phyloP scores from a whole-genome alignment of 495 filamentous ascomycete genomes.

The Penicillium pancosmium region DNA sequence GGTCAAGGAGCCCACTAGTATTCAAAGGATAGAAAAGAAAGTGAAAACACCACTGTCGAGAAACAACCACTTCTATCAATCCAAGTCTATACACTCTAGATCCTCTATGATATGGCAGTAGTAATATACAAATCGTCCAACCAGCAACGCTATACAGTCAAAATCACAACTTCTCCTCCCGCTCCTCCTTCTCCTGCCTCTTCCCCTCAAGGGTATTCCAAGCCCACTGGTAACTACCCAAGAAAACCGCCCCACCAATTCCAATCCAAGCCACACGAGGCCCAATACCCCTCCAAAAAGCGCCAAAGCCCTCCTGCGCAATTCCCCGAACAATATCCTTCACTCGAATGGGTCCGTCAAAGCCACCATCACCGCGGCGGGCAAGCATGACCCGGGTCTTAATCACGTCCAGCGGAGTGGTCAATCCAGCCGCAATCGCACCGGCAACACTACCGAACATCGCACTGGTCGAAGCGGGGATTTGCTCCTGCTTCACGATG shows the following conservation, averaged over 20 bases:
- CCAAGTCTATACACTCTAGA: slow-evolving; percentile 8
- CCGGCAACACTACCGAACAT: slow-evolving; percentile 84
- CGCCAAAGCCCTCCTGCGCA: slow-evolving; percentile 68
- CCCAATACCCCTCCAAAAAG: slow-evolving; percentile 87
- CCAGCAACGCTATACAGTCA: neutral
- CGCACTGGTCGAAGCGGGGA: slow-evolving; percentile 77
- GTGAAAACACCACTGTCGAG: no score
- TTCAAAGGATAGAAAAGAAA: no score
- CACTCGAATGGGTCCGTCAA: slow-evolving; percentile 54
- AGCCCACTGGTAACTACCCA: slow-evolving; percentile 94
- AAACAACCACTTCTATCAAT: neutral
- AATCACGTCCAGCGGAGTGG: slow-evolving; percentile 92
- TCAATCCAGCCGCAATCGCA: slow-evolving; percentile 82
- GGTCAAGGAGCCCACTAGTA: slow-evolving; percentile 5
- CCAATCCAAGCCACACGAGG: slow-evolving; percentile 94
- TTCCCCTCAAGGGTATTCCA: slow-evolving; percentile 66
- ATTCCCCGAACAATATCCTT: slow-evolving; percentile 65
- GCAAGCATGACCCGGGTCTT: slow-evolving; percentile 97
- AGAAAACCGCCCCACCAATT: slow-evolving; percentile 88
- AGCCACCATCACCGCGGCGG: slow-evolving; percentile 39
- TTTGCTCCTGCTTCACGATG: slow-evolving; percentile 32
- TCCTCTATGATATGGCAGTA: neutral
- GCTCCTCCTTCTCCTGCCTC: slow-evolving; percentile 19
- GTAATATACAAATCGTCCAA: slow-evolving; percentile 13
- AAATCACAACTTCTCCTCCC: neutral